Conservation (phyloP, 257 asterid genomes). For the Osmanthus fragrans region DNA sequence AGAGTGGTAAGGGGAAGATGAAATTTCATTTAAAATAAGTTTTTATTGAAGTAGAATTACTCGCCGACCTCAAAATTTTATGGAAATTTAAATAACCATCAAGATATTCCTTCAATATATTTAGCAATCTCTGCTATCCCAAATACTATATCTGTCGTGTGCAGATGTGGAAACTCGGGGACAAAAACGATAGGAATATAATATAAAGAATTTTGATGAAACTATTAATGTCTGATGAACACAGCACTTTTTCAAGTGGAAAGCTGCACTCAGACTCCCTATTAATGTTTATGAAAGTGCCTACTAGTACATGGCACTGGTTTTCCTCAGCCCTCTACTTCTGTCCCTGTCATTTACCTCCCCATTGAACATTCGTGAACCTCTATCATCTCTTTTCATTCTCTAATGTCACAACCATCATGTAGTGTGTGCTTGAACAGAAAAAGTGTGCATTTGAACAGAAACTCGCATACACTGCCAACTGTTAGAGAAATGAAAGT, state of each 20-base stretch:
- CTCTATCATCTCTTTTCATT: not conserved
- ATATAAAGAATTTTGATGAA: not conserved
- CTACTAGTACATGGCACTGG: not conserved
- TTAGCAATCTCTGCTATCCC: not conserved
- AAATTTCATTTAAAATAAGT: not conserved
- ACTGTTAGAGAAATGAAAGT: conserved; percentile 8
- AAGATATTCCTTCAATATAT: not conserved
- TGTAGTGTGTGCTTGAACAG: not conserved
- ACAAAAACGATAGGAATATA: not conserved
- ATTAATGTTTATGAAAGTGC: not conserved
- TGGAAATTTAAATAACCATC: not conserved
- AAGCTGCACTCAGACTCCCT: not conserved
- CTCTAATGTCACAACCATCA: not conserved
- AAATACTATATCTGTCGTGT: not conserved
- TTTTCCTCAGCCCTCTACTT: not conserved
- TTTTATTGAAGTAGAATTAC: not conserved
- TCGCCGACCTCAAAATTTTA: not conserved
- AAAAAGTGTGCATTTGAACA: not conserved
- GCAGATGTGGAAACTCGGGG: not conserved
- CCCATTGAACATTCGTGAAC: not conserved
- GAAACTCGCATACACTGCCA: not conserved
- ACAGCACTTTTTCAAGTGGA: not conserved
- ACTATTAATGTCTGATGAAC: not conserved
- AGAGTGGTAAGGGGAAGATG: not conserved
- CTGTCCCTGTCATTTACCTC: not conserved